These are phyloP conservation scores for Cochlearia excelsa DNA, from an alignment of 345 rosid species.

Conservation along the genomic window DNA sequence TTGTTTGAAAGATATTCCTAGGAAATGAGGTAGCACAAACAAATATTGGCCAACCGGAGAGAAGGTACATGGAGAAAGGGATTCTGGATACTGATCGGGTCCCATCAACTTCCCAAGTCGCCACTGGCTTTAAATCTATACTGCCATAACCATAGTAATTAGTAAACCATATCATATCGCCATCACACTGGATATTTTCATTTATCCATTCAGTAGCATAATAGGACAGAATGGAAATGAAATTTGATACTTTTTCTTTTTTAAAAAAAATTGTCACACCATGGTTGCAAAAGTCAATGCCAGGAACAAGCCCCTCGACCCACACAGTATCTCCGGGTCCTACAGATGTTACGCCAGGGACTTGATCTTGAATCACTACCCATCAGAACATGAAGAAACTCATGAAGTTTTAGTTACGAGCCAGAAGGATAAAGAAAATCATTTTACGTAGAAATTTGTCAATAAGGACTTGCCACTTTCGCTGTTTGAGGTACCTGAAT, in stretches of 20 bases:
- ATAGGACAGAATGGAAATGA: constrained; percentile 1
- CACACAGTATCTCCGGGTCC: constrained; percentile 64
- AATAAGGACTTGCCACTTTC: constrained; percentile 39
- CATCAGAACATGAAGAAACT: constrained; percentile 24
- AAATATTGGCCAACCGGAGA: constrained; percentile 55
- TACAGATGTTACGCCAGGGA: constrained; percentile 35
- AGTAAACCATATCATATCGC: constrained; percentile 8
- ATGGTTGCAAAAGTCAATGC: constrained; percentile 96
- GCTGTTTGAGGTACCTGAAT: constrained; percentile 16
- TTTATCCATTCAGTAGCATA: constrained; percentile 11
- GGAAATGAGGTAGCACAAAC: constrained; percentile 14
- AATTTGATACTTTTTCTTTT: neutral
- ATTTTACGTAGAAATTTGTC: constrained; percentile 4
- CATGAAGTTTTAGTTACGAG: constrained; percentile 13
- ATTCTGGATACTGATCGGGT: constrained; percentile 57
- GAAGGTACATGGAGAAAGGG: constrained; percentile 84
- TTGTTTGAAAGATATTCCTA: constrained; percentile 7
- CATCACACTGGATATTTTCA: neutral
- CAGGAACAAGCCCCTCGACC: constrained; percentile 98
- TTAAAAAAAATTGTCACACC: constrained; percentile 42
- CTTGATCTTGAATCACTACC: constrained; percentile 38
- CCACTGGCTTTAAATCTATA: constrained; percentile 70
- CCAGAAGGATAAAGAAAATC: constrained; percentile 6
- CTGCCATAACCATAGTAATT: constrained; percentile 19
- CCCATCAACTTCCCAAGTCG: constrained; percentile 98